Evolutionary conservation across 371 early-diverging fungal genomes (phyloP), one percentile per base, ranked within the genome.

Genomic region (Quaeritorhiza haematococci): DNA sequence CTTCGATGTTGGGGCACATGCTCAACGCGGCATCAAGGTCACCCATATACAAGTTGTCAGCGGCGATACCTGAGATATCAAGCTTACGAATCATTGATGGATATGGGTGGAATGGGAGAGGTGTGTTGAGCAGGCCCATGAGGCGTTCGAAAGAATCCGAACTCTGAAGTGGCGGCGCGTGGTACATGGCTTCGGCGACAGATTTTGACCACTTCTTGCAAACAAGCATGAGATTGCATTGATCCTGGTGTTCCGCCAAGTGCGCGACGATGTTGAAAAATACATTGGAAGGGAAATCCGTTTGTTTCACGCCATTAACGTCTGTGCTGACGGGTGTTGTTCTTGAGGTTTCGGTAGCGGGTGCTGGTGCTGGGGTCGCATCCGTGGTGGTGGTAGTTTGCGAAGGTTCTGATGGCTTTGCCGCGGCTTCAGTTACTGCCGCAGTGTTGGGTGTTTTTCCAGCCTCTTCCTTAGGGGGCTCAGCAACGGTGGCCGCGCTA

Each of bases 1-100:
- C 58, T 42, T 69, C 59, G 41, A 75, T 61, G 28, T 59, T 42
- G 17, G 64, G 30, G 55, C 64, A 63, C 33, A 60, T 47, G 6
- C 50, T 59, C 34, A 75, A 55, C 1, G 64, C 61, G 2, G 62
- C 64, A 52, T 75, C 76, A 51, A 75, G 59, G 55, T 75, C 76
- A 30, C 76, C 76, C 65, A 75, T 72, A 50, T 63, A 68, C 48
- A 75, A 13, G 52, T 72, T 75, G 59, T 75, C 73, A 15, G 76
- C 76, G 3, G 68, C 64, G 13, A 48, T 53, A 17, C 70, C 69
- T 13, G 62, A 61, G 55, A 75, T 62, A 42, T 71, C 71, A 29
- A 75, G 67, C 52, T 72, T 67, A 7, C 52, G 49, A 30, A 75
- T 71, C 48, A 71, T 45, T 17, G 44, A 48, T 2, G 73, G 57